Evolutionary conservation across 1,284 basidiomycete genomes (phyloP).

Genomic region (Jaminaea rosea): DNA sequence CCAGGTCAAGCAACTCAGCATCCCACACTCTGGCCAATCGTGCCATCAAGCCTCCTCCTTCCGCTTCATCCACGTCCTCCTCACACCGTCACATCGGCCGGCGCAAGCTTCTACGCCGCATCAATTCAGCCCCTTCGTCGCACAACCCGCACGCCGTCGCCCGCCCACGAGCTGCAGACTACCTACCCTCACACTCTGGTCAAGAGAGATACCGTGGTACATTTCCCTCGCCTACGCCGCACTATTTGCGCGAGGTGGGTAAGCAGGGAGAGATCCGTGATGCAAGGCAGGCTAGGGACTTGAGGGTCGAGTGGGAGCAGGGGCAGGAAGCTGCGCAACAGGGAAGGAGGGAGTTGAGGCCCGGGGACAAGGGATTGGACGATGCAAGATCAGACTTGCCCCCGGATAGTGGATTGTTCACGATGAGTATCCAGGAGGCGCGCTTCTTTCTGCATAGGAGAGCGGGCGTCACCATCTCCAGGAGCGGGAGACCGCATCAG

Average conservation of each 20-base stretch:
- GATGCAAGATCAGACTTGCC: constrained; percentile 5
- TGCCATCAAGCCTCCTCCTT: constrained; percentile 2
- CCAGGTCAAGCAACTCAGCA: not conserved
- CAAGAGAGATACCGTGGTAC: not conserved
- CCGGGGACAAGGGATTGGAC: constrained; percentile 4
- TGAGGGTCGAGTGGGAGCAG: not conserved
- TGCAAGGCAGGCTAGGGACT: not conserved
- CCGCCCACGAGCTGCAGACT: not conserved
- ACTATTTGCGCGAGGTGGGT: not conserved
- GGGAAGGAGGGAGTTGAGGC: not conserved
- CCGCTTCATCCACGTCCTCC: constrained; percentile 7
- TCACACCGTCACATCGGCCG: constrained; percentile 7
- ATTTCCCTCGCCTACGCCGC: not conserved
- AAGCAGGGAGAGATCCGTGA: not conserved
- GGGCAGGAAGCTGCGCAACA: constrained; percentile 2
- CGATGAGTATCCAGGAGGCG: constrained; percentile 23
- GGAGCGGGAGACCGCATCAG: too few relatives aligned
- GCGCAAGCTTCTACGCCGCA: not conserved
- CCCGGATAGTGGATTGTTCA: constrained; percentile 26
- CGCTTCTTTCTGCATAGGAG: constrained; percentile 21
- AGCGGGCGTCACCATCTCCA: constrained; percentile 10
- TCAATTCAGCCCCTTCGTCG: not conserved
- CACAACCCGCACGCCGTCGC: not conserved
- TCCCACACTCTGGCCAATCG: too few relatives aligned
- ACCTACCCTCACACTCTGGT: not conserved